phyloP scores from a whole-genome alignment of 2,329 filamentous ascomycete species.

The Pseudogymnoascus sp. region DNA sequence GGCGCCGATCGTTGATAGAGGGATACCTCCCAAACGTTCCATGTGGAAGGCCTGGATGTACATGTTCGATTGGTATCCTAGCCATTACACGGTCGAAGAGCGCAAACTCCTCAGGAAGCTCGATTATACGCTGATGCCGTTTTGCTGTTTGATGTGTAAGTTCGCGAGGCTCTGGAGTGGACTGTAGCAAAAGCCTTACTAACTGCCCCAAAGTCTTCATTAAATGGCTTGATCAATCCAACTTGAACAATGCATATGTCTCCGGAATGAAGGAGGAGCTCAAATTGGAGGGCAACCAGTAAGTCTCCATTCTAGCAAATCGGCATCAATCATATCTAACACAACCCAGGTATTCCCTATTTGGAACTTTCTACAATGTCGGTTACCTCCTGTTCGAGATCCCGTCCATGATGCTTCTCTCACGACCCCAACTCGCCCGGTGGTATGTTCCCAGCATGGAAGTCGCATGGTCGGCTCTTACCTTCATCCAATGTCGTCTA shows the following conservation, averaged over 20 bases:
- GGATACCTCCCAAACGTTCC: background rate
- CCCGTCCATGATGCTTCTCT: background rate
- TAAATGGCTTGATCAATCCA: slow-evolving; percentile 35
- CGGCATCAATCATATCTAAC: background rate
- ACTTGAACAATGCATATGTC: slow-evolving; percentile 33
- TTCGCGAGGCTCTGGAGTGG: background rate
- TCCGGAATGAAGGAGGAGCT: slow-evolving; percentile 42
- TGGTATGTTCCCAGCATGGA: slow-evolving; percentile 10
- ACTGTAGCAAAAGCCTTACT: background rate
- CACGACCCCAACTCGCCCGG: background rate
- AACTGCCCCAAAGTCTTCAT: slow-evolving; percentile 26
- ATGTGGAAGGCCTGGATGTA: slow-evolving; percentile 23
- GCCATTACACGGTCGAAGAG: slow-evolving; percentile 30
- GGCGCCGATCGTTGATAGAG: background rate
- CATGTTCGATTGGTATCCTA: slow-evolving; percentile 28
- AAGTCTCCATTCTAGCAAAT: background rate
- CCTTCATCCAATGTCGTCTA: background rate
- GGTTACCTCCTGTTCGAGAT: slow-evolving; percentile 4
- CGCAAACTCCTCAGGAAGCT: slow-evolving; percentile 36
- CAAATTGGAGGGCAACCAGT: slow-evolving; percentile 35
- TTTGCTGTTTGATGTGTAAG: slow-evolving; percentile 35
- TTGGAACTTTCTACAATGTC: slow-evolving; percentile 2
- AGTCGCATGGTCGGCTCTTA: slow-evolving; percentile 2
- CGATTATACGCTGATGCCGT: slow-evolving; percentile 34
- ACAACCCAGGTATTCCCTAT: slow-evolving; percentile 6